Conservation (phyloP, 257 asterid species). For the Phtheirospermum japonicum region DNA sequence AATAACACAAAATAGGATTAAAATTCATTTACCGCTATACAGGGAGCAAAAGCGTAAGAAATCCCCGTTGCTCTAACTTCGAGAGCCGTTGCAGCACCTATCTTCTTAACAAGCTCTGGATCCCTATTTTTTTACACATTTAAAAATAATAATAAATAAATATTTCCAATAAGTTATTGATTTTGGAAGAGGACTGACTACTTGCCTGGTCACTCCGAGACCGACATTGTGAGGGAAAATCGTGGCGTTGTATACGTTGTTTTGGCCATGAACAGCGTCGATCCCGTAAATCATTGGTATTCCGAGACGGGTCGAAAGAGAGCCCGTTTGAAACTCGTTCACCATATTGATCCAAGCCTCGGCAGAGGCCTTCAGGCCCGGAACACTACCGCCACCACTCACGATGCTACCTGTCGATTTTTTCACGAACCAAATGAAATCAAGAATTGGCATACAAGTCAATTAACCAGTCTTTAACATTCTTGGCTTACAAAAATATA, state of each 20-base stretch:
- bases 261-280: slow-evolving; percentile 59
- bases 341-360: slow-evolving; percentile 52
- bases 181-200: neutral
- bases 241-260: slow-evolving; percentile 50
- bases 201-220: slow-evolving; percentile 61
- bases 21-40: slow-evolving; percentile 43
- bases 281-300: slow-evolving; percentile 59
- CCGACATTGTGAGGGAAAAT: slow-evolving; percentile 67
- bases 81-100: slow-evolving; percentile 61
- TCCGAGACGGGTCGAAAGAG: slow-evolving; percentile 48
- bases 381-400: slow-evolving; percentile 59
- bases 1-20: no score
- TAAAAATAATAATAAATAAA: neutral
- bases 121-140: slow-evolving; percentile 32
- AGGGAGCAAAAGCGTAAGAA: slow-evolving; percentile 49
- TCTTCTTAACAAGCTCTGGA: slow-evolving; percentile 44
- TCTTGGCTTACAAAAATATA: no score
- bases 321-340: slow-evolving; percentile 42
- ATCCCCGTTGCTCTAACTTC: slow-evolving; percentile 62
- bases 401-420: slow-evolving; percentile 45
- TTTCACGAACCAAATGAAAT: no score
- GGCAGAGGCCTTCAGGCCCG: slow-evolving; percentile 39
- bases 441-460: neutral
- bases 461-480: no score
- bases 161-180: neutral